Base-by-base conservation (phyloP, 2,329 filamentous ascomycete genomes). In the Rutstroemia sp. region DNA sequence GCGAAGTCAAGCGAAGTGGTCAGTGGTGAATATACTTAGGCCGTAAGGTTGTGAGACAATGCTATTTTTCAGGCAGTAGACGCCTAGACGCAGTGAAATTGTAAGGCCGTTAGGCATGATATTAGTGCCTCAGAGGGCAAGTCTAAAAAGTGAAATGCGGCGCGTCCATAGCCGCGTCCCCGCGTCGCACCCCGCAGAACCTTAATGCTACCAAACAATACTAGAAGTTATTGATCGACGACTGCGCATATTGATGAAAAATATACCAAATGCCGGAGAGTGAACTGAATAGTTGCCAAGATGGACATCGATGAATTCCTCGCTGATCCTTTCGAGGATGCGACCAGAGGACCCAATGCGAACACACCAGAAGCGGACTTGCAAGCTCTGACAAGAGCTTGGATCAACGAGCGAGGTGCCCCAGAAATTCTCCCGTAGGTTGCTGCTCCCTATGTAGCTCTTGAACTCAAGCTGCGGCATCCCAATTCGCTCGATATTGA, bases 331-430 rank as follows among this genome's bases (percentile, higher is more conserved):
- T 63, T 63, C 38, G 57, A 61, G 41, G 63, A 60, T 16, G 48
- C 30, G 25, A 34, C 37, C 4, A 25, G 27, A 27, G 12, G 39
- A 10, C 34, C 21, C 30, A 12, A 79, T 84, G 67, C 89, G 95
- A 72, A 79, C 95, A 67, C 91, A 92, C 71, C 61, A n/a, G 57
- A 67, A 48, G 62, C 59, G 45, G 92, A 97, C 73, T 79, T 97
- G 63, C 91, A 96, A 71, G 83, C 88, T 53, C 76, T 99, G 64
- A 96, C 92, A 64, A 87, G 92, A 66, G 87, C 86, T 66, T 99
- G 92, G 92, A 83, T 96, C 46, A 89, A 92, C 45, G 95, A 99
- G 72, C 84, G 94, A 64, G 89, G 87, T 56, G 86, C 90, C 46
- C 90, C 92, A 2, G 92, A 96, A 72, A 78, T 99, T n/a, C 76